phyloP scores from a whole-genome alignment of 176 grass and related monocot genomes.

The Triticum timopheevii region DNA sequence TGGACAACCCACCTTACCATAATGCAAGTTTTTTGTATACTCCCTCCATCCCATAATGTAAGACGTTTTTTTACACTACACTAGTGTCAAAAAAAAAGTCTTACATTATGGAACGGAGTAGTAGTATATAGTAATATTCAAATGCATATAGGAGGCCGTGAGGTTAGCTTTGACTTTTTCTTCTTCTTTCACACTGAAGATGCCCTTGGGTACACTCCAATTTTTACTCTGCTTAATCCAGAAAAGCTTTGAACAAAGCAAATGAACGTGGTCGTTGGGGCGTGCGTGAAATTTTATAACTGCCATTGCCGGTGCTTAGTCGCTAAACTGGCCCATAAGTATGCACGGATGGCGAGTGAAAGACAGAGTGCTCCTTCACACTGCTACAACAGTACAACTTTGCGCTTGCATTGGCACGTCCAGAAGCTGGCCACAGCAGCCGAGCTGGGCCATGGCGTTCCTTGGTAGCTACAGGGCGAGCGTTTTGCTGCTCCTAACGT shows the following conservation, averaged over 20 bases:
- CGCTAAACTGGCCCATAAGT: neutral
- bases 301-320: neutral
- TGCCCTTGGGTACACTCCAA: neutral
- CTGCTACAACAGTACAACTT: neutral
- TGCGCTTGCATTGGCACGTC: neutral
- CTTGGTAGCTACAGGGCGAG: neutral
- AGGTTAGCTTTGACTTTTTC: no score
- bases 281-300: neutral
- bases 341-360: neutral
- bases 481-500: neutral
- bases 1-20: no score
- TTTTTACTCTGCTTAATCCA: neutral
- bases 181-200: no score
- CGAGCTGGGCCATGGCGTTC: neutral
- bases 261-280: neutral
- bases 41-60: no score
- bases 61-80: no score
- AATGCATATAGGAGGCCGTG: no score
- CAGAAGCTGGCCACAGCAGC: neutral
- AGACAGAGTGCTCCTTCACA: neutral
- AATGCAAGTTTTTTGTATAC: no score
- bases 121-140: no score
- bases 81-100: no score
- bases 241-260: neutral
- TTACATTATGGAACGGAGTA: no score